These are phyloP conservation scores for Daphne laureola DNA, from an alignment of 441 rosid species.

Conservation along the genomic window DNA sequence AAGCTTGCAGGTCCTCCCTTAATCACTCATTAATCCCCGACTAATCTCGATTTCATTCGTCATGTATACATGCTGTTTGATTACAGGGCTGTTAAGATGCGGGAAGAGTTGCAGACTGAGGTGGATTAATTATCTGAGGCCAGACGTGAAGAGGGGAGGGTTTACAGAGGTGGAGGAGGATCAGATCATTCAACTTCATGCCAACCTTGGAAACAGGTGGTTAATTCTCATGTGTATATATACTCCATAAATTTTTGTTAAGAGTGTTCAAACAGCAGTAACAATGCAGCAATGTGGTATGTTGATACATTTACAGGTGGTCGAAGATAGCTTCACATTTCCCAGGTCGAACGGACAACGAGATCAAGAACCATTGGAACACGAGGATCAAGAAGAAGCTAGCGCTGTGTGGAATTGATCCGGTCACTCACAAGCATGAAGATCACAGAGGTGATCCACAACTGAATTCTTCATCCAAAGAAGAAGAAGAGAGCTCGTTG, in stretches of 20 bases:
- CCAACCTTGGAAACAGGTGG: conserved; percentile 71
- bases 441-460: conserved; percentile 11
- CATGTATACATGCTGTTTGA: too few species aligned
- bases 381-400: conserved; percentile 79
- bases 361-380: conserved; percentile 92
- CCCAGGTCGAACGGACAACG: conserved; percentile 89
- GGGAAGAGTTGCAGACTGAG: conserved; percentile 88
- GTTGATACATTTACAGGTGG: conserved; percentile 41
- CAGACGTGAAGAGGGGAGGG: conserved; percentile 79
- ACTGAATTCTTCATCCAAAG: conserved; percentile 3
- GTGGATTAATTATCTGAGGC: conserved; percentile 90
- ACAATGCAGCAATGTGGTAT: background rate
- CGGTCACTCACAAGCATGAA: conserved; percentile 45
- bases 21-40: too few species aligned
- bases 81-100: conserved; percentile 68
- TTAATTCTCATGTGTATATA: background rate
- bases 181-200: conserved; percentile 70
- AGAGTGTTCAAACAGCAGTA: background rate
- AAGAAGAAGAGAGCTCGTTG: conserved; percentile 17
- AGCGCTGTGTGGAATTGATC: conserved; percentile 58
- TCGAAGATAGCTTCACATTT: conserved; percentile 88
- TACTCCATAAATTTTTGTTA: background rate
- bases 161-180: conserved; percentile 73
- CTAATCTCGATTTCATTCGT: too few species aligned
- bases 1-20: conserved; percentile 66